These are phyloP conservation scores for Aspergillus sp. DNA, from an alignment of 2,329 filamentous ascomycete species.

Conservation along the genomic window DNA sequence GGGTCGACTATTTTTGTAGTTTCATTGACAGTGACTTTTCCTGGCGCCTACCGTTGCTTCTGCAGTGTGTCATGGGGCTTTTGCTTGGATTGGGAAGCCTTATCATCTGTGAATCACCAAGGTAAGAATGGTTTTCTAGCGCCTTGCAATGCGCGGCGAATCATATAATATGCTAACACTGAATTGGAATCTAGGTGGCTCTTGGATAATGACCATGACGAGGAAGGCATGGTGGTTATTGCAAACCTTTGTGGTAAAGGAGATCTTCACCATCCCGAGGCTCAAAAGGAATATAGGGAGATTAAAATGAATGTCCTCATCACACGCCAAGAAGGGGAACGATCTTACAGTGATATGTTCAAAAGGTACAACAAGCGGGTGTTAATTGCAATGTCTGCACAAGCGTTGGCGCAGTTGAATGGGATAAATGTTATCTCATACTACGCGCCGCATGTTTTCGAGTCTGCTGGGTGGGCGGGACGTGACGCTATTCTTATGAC, in stretches of 20 bases:
- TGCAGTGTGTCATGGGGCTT: slow-evolving; percentile 93
- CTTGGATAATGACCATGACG: slow-evolving; percentile 94
- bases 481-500: slow-evolving; percentile 94
- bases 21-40: slow-evolving; percentile 82
- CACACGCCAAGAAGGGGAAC: slow-evolving; percentile 90
- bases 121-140: slow-evolving; percentile 52
- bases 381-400: slow-evolving; percentile 98
- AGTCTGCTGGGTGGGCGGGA: slow-evolving; percentile 92
- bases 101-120: slow-evolving; percentile 92
- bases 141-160: background rate
- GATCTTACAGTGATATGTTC: slow-evolving; percentile 93
- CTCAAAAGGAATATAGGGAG: slow-evolving; percentile 92
- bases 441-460: slow-evolving; percentile 94
- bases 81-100: slow-evolving; percentile 83
- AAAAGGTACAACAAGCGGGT: slow-evolving; percentile 85
- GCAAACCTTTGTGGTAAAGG: slow-evolving; percentile 95
- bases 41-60: slow-evolving; percentile 84
- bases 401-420: slow-evolving; percentile 92
- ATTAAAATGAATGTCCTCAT: slow-evolving; percentile 98
- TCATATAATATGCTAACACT: slow-evolving; percentile 1
- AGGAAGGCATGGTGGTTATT: slow-evolving; percentile 97
- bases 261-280: slow-evolving; percentile 90
- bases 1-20: slow-evolving; percentile 97
- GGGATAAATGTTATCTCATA: slow-evolving; percentile 99
- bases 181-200: slow-evolving; percentile 68